Evolutionary conservation across 441 rosid species (phyloP), one percentile per base, ranked within the genome.

Genomic region (Aquilaria agallochum): DNA sequence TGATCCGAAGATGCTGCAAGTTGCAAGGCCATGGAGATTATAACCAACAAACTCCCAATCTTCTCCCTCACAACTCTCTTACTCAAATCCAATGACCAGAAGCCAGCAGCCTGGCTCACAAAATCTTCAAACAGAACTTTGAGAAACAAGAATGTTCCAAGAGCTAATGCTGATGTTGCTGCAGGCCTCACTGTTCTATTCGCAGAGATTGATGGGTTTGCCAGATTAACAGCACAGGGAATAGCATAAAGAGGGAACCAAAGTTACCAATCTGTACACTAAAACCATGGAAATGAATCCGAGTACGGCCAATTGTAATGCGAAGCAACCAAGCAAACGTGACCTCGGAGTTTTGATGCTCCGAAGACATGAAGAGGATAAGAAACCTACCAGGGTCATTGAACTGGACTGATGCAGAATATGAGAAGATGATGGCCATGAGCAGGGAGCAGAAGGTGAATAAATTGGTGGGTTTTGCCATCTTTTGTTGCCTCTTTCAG

Each of bases 231-330:
- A 11, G 49, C 60, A 70, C 69, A 76, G 33, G 91, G 94, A 27
- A 74, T 70, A 47, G 92, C 67, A 62, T 89, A 94, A 3, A 86
- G 83, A 63, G 95, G 95, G 68, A 91, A 75, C 97, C 97, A 89
- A 49, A 84, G 75, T 69, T 81, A 89, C 96, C 92, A 91, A 77
- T 87, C 98, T 9, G 53, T 79, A 73, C 55, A 86, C 94, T 74
- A 89, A 65, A 77, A 83, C 47, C 97, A 89, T 77, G 49, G 96
- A 89, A 70, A 73, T 54, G 5, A 6, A 40, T 4, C 2, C 87
- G 70, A 40, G 44, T 40, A 73, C 44, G 8, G 8, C 44, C 44
- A 40, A 40, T 40, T 9, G 5, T 4, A 5, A 40, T 53, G 20
- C 20, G 20, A 20, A 20, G 20, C 20, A 20, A 20, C 20, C 20